These are phyloP conservation scores for Medakamo hakoo DNA, from an alignment of 139 green algal species.

Conservation along the genomic window DNA sequence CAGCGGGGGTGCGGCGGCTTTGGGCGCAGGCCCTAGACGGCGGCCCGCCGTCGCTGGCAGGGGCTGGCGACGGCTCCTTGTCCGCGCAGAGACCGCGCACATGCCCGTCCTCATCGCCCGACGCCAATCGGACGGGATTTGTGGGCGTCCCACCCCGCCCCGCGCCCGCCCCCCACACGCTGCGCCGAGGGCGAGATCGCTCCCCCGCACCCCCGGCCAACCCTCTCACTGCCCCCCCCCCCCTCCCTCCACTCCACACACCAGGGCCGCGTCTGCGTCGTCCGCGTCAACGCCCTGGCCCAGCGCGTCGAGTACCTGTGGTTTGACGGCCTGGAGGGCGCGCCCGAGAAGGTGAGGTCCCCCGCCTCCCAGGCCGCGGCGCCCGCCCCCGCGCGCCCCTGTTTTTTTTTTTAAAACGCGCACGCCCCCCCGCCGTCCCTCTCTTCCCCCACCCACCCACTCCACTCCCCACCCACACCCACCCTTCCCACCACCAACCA, in stretches of 20 bases:
- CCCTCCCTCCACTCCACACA: background rate
- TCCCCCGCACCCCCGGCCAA: background rate
- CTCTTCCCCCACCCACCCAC: too few relatives aligned
- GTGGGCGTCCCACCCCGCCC: too few relatives aligned
- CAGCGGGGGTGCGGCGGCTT: too few relatives aligned
- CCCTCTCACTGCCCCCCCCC: background rate
- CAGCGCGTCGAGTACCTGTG: conserved; percentile 61
- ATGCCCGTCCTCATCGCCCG: conserved; percentile 4
- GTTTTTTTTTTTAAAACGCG: too few relatives aligned
- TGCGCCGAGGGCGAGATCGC: background rate
- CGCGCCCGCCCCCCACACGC: background rate
- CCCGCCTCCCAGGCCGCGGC: too few relatives aligned
- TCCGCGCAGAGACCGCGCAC: background rate
- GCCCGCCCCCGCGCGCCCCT: too few relatives aligned
- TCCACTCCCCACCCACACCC: too few relatives aligned
- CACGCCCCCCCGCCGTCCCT: too few relatives aligned
- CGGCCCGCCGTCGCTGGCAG: too few relatives aligned
- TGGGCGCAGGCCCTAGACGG: too few relatives aligned
- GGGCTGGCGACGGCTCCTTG: background rate
- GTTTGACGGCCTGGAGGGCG: conserved; percentile 52
- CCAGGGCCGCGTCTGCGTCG: conserved; percentile 15
- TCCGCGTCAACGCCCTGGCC: conserved; percentile 26
- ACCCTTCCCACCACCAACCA: too few relatives aligned
- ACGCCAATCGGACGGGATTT: too few relatives aligned
- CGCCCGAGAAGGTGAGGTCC: conserved; percentile 10